Base-by-base conservation (phyloP, 768 basidiomycete species). In the Leccinum imitatum region DNA sequence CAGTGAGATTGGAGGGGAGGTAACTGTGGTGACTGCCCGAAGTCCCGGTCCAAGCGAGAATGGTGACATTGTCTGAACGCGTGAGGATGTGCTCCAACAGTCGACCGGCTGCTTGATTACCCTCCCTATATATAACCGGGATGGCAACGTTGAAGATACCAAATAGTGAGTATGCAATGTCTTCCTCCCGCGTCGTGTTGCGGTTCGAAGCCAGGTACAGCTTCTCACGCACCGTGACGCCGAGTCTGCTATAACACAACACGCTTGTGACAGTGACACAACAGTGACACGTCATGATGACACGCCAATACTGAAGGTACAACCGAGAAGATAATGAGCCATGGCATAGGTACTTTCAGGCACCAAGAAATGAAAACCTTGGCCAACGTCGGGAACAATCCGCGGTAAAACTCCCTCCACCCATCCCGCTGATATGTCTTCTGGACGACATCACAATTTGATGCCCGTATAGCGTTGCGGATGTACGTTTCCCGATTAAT, bases 381-480 rank as follows among this genome's bases (percentile, higher is more conserved):
- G 51, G 95, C 93, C 67, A 98, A 80, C 23, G 92, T 95, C 50
- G 95, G 95, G 60, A 94, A 84, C 63, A 98, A 76, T 23, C 96
- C 95, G 27, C 90, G 87, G 75, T 98, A 98, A 74, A 98, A 92
- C 2, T 95, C 95, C 66, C 89, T 82, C 91, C 93, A 95, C 0
- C 96, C 95, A 66, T 96, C 95, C 23, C 84, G 82, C 58, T 82
- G 80, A 74, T 89, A 89, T 25, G 95, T 97, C 73, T 87, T 90
- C 47, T 78, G 71, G 23, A 83, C 82, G 11, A 97, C 96, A 72
- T 98, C 96, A 75, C 81, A 74, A 56, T 25, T 25, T 25, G 25
- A 93, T 87, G 19, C 95, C 93, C 3, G 82, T 84, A 73, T 99
- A 99, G 9, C 80, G 82, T 66, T 96, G 89, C 6, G 95, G 96